Base-by-base conservation (phyloP, 768 basidiomycete genomes). In the Phaeolepiota aurea region DNA sequence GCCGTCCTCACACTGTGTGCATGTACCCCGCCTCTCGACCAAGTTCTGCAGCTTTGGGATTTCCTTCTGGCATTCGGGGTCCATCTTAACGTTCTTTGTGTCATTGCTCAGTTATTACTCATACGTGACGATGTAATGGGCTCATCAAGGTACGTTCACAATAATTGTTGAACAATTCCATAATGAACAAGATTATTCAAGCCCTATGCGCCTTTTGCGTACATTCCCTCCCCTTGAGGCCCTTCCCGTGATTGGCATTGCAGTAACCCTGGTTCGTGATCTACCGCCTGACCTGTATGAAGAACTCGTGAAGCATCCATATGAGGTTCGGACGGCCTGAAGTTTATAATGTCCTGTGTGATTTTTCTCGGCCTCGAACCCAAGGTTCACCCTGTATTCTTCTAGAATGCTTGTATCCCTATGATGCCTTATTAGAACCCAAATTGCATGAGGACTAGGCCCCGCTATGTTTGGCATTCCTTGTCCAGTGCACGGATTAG, bases 11-110 rank as follows among this genome's bases (percentile, higher is more conserved):
- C 96, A 0, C 63, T 98, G 22, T 98, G 92, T 58, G 96, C 94
- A 4, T 93, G 93, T 54, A 99, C 94, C 9, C 94, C 93, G 3
- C 96, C 96, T 0, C 69, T 99, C 7, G 87, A 92, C 55, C 87
- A 98, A 64, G 94, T 97, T 18, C 70, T 99, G 20, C 82, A 82
- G 48, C 65, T 99, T 40, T 99, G 96, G 94, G 96, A 99, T 59
- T 99, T 98, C 56, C 72, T 99, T 5, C 72, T 99, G 19, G 90
- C 94, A 3, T 98, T 93, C 54, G 96, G 96, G 11, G 87, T 93
- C 16, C 96, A 98, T 54, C 71, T 99, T 14, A 99, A 99, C 53
- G 84, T 99, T 9, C 69, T 99, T 12, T 97, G 93, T 54, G 92
- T 98, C 2, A 97, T 98, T 45, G 94, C 96, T 4, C 96, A 98